Conservation (phyloP, 257 asterid species). For the Gentiana macrophylla region DNA sequence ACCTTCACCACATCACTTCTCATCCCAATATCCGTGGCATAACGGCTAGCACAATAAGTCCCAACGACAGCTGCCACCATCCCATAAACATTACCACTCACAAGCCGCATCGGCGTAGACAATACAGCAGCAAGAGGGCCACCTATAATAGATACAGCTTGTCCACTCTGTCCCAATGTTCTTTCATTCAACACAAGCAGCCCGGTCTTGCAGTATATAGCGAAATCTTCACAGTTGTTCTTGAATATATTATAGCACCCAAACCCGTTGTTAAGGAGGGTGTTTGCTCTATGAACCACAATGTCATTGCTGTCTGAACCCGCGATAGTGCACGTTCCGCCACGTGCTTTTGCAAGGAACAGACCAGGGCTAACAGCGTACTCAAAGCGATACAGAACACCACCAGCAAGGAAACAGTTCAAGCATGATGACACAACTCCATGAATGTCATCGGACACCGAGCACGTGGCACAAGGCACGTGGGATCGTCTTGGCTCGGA, state of each 20-base stretch:
- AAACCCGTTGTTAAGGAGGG: constrained; percentile 70
- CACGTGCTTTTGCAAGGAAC: constrained; percentile 87
- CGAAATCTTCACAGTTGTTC: constrained; percentile 82
- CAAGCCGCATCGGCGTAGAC: constrained; percentile 38
- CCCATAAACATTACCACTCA: constrained; percentile 59
- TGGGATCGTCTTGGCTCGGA: constrained; percentile 53
- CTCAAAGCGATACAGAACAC: constrained; percentile 13
- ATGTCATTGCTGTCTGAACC: constrained; percentile 42
- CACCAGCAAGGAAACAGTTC: too few species aligned
- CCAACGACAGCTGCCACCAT: constrained; percentile 69
- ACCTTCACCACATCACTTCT: constrained; percentile 69
- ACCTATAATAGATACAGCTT: constrained; percentile 65
- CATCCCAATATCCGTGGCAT: constrained; percentile 43
- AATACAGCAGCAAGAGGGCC: constrained; percentile 58
- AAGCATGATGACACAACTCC: too few species aligned
- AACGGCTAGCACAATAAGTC: constrained; percentile 46
- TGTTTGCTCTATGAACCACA: constrained; percentile 65
- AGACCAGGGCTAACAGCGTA: constrained; percentile 66
- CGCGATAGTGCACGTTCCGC: constrained; percentile 90
- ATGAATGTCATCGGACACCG: too few species aligned
- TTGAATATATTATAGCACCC: constrained; percentile 77
- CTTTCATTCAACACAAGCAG: constrained; percentile 62
- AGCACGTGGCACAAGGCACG: too few species aligned
- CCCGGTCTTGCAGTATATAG: constrained; percentile 32
- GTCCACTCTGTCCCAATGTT: constrained; percentile 5